Evolutionary conservation across 164 flowering plant species (phyloP).

Genomic region (Magnolia officinalis): DNA sequence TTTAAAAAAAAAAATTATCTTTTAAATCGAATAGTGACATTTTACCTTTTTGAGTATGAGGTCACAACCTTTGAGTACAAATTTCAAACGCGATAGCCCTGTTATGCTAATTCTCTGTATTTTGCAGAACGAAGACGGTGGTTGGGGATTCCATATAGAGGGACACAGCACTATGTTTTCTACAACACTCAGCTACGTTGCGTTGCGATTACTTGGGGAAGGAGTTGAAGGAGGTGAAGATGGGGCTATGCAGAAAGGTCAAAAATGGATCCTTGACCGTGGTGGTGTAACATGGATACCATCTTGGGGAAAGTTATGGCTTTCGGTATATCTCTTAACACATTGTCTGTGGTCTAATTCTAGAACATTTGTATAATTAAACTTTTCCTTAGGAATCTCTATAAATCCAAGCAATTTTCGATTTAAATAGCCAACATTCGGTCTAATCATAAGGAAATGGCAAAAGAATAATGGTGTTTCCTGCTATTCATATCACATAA

Average conservation of each 20-base stretch:
- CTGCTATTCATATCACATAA: too few relatives aligned
- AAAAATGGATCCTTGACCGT: constrained; percentile 56
- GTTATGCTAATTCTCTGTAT: background rate
- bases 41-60: too few relatives aligned
- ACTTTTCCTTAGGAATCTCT: too few relatives aligned
- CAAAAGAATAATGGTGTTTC: too few relatives aligned
- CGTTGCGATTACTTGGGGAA: constrained; percentile 62
- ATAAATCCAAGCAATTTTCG: too few relatives aligned
- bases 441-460: too few relatives aligned
- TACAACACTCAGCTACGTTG: constrained; percentile 50
- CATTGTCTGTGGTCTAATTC: background rate
- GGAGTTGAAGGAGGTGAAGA: constrained; percentile 35
- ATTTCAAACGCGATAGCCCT: too few relatives aligned
- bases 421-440: too few relatives aligned
- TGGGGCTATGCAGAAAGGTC: constrained; percentile 36
- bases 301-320: constrained; percentile 72
- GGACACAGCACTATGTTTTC: constrained; percentile 72
- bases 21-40: too few relatives aligned
- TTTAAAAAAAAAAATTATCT: too few relatives aligned
- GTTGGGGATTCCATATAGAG: constrained; percentile 84
- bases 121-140: constrained; percentile 72
- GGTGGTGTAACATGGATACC: constrained; percentile 46
- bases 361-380: too few relatives aligned
- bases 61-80: too few relatives aligned
- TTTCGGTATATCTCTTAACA: constrained; percentile 32